Conservation (phyloP, 352 stramenopile species). For the Phytophthora tubulina region DNA sequence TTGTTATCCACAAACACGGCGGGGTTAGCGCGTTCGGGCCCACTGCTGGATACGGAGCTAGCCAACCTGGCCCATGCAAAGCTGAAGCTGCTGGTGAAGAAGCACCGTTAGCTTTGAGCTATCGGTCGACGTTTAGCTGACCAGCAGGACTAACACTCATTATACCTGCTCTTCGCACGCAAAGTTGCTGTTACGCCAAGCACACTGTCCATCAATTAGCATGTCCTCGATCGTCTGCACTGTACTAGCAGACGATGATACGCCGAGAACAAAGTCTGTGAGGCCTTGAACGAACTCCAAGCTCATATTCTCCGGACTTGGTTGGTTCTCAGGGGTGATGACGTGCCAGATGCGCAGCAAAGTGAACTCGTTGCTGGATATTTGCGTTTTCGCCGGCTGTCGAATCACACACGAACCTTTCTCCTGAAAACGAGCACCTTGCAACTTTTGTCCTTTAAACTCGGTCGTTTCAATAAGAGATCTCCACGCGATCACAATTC, state of each 20-base stretch:
- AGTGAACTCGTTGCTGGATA: constrained; percentile 29
- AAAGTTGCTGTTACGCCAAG: background rate
- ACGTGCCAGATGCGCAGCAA: constrained; percentile 56
- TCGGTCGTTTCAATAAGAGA: constrained; percentile 64
- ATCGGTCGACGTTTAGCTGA: too few relatives aligned
- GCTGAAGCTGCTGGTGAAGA: background rate
- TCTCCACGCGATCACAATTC: constrained; percentile 66
- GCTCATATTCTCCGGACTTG: constrained; percentile 15
- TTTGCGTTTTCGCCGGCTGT: constrained; percentile 30
- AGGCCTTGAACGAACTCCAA: constrained; percentile 41
- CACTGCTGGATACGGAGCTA: background rate
- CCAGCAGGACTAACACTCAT: background rate
- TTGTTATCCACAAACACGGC: too few relatives aligned
- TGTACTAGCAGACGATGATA: constrained; percentile 39
- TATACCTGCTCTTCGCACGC: constrained; percentile 11
- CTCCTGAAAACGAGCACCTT: constrained; percentile 61
- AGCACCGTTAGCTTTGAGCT: background rate
- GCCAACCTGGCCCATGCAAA: background rate
- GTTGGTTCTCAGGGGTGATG: constrained; percentile 47
- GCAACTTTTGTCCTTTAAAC: constrained; percentile 55
- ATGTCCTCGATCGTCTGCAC: constrained; percentile 65
- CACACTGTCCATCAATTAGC: constrained; percentile 34
- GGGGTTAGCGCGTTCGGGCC: too few relatives aligned
- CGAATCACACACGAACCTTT: constrained; percentile 68
- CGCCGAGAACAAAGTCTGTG: constrained; percentile 52